Conservation (phyloP, 345 rosid species). For the Alliaria petiolata region DNA sequence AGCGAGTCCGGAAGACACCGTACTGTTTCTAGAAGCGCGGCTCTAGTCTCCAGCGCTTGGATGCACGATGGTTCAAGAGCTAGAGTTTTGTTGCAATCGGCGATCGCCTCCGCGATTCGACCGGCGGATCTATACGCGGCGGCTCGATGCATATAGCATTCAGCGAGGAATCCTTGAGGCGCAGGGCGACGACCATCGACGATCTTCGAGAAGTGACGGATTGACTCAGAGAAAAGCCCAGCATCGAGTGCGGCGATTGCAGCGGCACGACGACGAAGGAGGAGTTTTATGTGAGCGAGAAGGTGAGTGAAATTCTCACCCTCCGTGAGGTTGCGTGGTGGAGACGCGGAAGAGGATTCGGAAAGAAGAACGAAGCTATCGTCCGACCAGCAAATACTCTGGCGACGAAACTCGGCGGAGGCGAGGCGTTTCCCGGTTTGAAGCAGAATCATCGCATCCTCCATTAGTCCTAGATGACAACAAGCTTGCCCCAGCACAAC, state of each 20-base stretch:
- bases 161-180: slow-evolving; percentile 88
- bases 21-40: slow-evolving; percentile 66
- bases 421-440: slow-evolving; percentile 94
- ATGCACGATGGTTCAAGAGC: slow-evolving; percentile 85
- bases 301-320: slow-evolving; percentile 58
- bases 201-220: slow-evolving; percentile 89
- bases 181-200: slow-evolving; percentile 82
- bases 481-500: slow-evolving; percentile 88
- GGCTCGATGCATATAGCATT: slow-evolving; percentile 85
- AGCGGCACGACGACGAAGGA: slow-evolving; percentile 80
- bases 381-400: slow-evolving; percentile 80
- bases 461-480: slow-evolving; percentile 88
- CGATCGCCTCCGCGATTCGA: slow-evolving; percentile 77
- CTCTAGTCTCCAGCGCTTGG: slow-evolving; percentile 88
- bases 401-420: slow-evolving; percentile 88
- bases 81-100: slow-evolving; percentile 84
- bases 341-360: slow-evolving; percentile 38
- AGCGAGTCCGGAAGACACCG: slow-evolving; percentile 87
- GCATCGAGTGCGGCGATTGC: slow-evolving; percentile 90
- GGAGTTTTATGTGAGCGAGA: slow-evolving; percentile 75
- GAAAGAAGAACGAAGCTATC: slow-evolving; percentile 69
- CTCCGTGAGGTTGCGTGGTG: slow-evolving; percentile 52
- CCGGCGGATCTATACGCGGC: slow-evolving; percentile 69
- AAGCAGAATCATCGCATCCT: slow-evolving; percentile 92
- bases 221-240: slow-evolving; percentile 72